Conservation (phyloP, 768 basidiomycete species). For the Pleurotus sapidus region DNA sequence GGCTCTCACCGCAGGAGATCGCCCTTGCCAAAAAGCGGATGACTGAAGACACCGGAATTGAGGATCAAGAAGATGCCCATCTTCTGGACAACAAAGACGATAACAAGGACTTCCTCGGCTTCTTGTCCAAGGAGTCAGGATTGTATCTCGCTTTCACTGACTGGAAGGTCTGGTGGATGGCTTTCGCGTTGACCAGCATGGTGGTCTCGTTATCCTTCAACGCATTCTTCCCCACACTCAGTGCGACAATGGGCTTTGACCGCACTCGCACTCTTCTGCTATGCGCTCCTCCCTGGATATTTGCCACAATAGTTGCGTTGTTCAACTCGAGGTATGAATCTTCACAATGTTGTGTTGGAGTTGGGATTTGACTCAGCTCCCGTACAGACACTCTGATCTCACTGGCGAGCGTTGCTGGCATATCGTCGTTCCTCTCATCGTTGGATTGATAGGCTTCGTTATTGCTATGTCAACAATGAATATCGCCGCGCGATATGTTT, state of each 20-base stretch:
- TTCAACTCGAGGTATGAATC: conserved; percentile 41
- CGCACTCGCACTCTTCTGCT: conserved; percentile 63
- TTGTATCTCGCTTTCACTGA: conserved; percentile 61
- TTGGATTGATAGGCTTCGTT: conserved; percentile 69
- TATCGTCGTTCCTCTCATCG: conserved; percentile 44
- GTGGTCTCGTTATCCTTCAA: conserved; percentile 67
- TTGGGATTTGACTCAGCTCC: conserved; percentile 1
- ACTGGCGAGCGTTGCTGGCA: conserved; percentile 71
- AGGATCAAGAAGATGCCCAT: conserved; percentile 13
- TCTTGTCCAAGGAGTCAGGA: conserved; percentile 32
- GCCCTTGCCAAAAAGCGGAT: conserved; percentile 57
- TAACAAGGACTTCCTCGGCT: not conserved
- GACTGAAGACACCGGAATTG: conserved; percentile 50
- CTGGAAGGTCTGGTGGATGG: conserved; percentile 69
- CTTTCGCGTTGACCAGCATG: conserved; percentile 30
- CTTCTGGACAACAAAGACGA: conserved; percentile 9
- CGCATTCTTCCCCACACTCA: conserved; percentile 71
- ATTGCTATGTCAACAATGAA: conserved; percentile 66
- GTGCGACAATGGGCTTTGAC: conserved; percentile 63
- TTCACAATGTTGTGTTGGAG: not conserved
- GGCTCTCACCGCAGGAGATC: conserved; percentile 57
- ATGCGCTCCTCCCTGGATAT: conserved; percentile 58
- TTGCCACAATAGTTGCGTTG: conserved; percentile 58
- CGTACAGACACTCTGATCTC: conserved; percentile 64
- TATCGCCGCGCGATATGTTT: conserved; percentile 58